phyloP scores from a whole-genome alignment of 192 early-diverging fungal species.

The Entomortierella beljakovae region DNA sequence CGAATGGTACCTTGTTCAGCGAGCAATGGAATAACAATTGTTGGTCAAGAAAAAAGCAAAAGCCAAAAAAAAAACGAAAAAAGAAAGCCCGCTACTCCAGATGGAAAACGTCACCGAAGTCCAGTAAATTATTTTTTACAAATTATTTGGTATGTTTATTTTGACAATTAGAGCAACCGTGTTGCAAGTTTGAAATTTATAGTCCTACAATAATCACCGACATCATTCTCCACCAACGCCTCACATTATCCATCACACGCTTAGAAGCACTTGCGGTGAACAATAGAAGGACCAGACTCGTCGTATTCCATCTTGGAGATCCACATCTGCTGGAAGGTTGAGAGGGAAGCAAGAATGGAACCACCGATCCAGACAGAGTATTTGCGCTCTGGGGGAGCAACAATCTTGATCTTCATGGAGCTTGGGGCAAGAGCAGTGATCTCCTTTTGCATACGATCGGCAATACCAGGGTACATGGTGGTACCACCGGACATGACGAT shows the following conservation, averaged over 20 bases:
- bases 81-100: background rate
- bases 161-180: background rate
- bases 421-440: constrained; percentile 93
- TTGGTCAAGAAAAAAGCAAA: background rate
- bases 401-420: constrained; percentile 96
- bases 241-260: constrained; percentile 11
- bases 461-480: constrained; percentile 96
- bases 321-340: constrained; percentile 99
- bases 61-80: background rate
- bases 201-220: background rate
- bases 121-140: background rate
- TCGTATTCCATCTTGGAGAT: constrained; percentile 98
- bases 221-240: constrained; percentile 9
- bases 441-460: constrained; percentile 96
- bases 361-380: constrained; percentile 99
- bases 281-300: constrained; percentile 96
- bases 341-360: constrained; percentile 94
- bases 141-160: constrained; percentile 19
- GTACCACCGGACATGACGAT: constrained; percentile 89
- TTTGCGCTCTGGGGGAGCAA: constrained; percentile 97
- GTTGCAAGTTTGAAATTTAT: constrained; percentile 3
- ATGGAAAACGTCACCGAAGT: background rate
- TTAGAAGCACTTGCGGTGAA: constrained; percentile 98
- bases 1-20: background rate
- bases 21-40: background rate